Base-by-base conservation (phyloP, 805 yeast species). In the Barnettozyma botsteinii region DNA sequence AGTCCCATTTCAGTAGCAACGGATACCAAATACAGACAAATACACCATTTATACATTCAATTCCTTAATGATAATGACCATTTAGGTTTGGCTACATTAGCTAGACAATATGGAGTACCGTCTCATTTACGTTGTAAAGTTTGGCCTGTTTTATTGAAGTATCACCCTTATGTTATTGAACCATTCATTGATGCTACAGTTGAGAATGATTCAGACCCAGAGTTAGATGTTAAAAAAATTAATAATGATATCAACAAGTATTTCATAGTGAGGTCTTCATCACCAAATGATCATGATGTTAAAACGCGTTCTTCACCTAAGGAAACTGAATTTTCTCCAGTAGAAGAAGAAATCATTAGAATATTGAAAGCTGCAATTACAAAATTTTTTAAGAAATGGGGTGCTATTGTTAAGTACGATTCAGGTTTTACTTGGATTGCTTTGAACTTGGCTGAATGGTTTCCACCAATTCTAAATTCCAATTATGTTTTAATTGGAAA, bases 391-490 rank as follows among this genome's bases (percentile, higher is more conserved):
- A 62, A 61, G 23, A 85, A 85, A 63, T 88, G 95, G 95, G 89
- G 93, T 7, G 67, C 70, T 28, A 69, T 80, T 41, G 74, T 85
- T 39, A 79, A 78, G 49, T 89, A 89, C 57, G 93, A 86, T 59
- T 71, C 81, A 32, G 89, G 94, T 0, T 68, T 88, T 52, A 72
- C 91, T 3, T 88, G 96, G 96, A 75, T 85, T 15, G 96, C 96
- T 0, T 62, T 86, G 24, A 88, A 87, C 10, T 63, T 89, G 33
- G 91, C 95, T 1, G 95, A 87, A 59, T 88, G 95, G 95, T 72
- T 78, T 24, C 89, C 94, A 6, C 86, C 59, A 9, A 48, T 56
- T 14, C 46, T 53, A 9, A 40, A 45, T 24, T 52, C 58, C 3
- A 44, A 46, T 29, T 53, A 42, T 44, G 56, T 56, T 4, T 33